phyloP scores from a whole-genome alignment of 495 filamentous ascomycete species.

The Neurospora sp. region DNA sequence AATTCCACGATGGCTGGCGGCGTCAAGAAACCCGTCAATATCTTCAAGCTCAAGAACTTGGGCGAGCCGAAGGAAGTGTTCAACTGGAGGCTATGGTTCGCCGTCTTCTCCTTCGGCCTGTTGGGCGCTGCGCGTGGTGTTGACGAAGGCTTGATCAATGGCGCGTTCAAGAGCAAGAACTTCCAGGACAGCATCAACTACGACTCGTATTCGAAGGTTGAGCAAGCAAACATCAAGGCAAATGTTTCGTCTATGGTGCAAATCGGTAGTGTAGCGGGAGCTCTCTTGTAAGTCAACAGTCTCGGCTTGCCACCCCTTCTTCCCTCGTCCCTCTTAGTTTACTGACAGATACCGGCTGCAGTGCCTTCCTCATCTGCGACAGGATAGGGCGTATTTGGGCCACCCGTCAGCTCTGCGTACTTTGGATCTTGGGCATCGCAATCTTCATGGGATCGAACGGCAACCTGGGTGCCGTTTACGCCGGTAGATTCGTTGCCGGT shows the following conservation, averaged over 20 bases:
- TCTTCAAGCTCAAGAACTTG: slow-evolving; percentile 48
- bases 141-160: slow-evolving; percentile 65
- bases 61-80: slow-evolving; percentile 48
- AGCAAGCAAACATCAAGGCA: slow-evolving; percentile 50
- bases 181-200: slow-evolving; percentile 54
- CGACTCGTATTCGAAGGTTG: slow-evolving; percentile 39
- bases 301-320: not conserved
- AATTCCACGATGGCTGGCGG: slow-evolving; percentile 46
- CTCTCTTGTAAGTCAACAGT: slow-evolving; percentile 42
- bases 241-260: slow-evolving; percentile 69
- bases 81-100: slow-evolving; percentile 58
- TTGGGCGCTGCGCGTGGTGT: slow-evolving; percentile 62
- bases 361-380: slow-evolving; percentile 57
- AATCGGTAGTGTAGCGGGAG: slow-evolving; percentile 55
- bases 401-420: slow-evolving; percentile 51
- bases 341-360: slow-evolving; percentile 1
- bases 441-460: slow-evolving; percentile 58
- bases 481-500: slow-evolving; percentile 57
- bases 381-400: slow-evolving; percentile 61
- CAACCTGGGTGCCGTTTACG: slow-evolving; percentile 52
- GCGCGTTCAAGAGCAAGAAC: slow-evolving; percentile 51
- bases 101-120: slow-evolving; percentile 56
- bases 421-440: slow-evolving; percentile 59
- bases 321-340: not conserved
- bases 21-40: slow-evolving; percentile 55